phyloP scores from a whole-genome alignment of 1,284 basidiomycete genomes.

The Apiotrichum montevideense region DNA sequence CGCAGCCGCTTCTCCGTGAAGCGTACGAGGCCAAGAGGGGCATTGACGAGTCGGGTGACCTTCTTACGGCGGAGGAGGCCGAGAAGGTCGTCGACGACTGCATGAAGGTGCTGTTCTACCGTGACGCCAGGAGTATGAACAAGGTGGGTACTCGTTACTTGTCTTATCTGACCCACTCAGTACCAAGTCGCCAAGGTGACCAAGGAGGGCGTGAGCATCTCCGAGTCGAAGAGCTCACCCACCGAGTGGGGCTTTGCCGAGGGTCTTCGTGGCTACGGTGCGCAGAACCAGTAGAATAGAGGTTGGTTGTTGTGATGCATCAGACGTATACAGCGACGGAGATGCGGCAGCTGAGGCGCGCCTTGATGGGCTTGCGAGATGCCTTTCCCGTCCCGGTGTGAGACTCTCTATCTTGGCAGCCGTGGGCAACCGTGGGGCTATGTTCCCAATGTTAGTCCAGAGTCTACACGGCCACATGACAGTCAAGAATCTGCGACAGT shows the following conservation, averaged over 20 bases:
- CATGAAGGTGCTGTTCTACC: slow-evolving; percentile 94
- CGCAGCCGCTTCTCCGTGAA: slow-evolving; percentile 83
- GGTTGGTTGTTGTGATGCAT: background rate
- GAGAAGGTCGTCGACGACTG: slow-evolving; percentile 72
- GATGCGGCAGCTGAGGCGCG: no score
- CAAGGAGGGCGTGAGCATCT: slow-evolving; percentile 67
- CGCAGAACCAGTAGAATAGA: slow-evolving; percentile 55
- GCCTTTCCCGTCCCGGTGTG: no score
- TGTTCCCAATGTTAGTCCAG: no score
- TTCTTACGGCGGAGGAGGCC: slow-evolving; percentile 73
- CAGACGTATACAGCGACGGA: background rate
- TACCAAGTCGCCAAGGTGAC: slow-evolving; percentile 93
- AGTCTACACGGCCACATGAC: no score
- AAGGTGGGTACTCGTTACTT: slow-evolving; percentile 72
- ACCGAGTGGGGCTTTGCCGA: slow-evolving; percentile 93
- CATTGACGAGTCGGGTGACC: slow-evolving; percentile 73
- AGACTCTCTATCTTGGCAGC: no score
- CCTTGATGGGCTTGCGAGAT: no score
- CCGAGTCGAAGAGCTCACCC: slow-evolving; percentile 67
- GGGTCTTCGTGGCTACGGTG: slow-evolving; percentile 59
- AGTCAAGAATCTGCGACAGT: no score
- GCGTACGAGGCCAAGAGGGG: slow-evolving; percentile 51
- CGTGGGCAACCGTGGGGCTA: no score
- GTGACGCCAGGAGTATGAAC: slow-evolving; percentile 92
- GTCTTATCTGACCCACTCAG: slow-evolving; percentile 51